Conservation (phyloP, 495 filamentous ascomycete species). For the Neurospora sp. region DNA sequence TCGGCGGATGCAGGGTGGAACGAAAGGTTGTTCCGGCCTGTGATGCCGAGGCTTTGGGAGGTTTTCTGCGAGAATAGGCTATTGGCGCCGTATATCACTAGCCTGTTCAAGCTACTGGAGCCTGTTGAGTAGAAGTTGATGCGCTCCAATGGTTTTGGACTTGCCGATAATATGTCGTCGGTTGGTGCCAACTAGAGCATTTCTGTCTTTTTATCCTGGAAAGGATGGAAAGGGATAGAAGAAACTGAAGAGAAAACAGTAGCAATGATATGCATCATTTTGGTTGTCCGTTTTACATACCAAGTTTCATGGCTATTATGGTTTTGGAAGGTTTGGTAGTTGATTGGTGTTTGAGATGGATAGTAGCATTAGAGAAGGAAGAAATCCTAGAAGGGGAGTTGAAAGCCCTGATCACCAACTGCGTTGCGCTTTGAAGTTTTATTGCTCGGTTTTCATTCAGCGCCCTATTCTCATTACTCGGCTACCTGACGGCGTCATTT, state of each 20-base stretch:
- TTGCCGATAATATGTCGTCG: neutral
- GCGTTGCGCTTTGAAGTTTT: neutral
- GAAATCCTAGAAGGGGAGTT: neutral
- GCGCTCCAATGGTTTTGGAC: neutral
- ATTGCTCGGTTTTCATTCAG: neutral
- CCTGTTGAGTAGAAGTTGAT: neutral
- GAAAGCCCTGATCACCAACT: neutral
- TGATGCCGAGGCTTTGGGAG: slow-evolving; percentile 38
- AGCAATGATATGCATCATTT: neutral
- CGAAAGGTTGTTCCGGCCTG: slow-evolving; percentile 41
- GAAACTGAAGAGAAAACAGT: neutral
- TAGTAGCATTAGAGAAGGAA: neutral
- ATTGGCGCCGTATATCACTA: slow-evolving; percentile 25
- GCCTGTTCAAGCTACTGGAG: slow-evolving; percentile 20
- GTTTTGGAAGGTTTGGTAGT: neutral
- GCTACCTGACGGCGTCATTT: neutral
- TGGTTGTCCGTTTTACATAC: neutral
- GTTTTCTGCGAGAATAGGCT: slow-evolving; percentile 44
- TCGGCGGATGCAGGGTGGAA: slow-evolving; percentile 29
- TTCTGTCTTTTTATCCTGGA: neutral
- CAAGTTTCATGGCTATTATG: neutral
- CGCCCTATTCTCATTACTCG: neutral
- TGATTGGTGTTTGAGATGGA: neutral
- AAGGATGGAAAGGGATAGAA: too few species aligned
- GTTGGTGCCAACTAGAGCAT: neutral